A percentile compares a stretch with the other conserved stretches of the same genome.
These are phyloP conservation scores for Alnus glutinosa DNA, from an alignment of 306 rosid species.

Conservation along the genomic window DNA sequence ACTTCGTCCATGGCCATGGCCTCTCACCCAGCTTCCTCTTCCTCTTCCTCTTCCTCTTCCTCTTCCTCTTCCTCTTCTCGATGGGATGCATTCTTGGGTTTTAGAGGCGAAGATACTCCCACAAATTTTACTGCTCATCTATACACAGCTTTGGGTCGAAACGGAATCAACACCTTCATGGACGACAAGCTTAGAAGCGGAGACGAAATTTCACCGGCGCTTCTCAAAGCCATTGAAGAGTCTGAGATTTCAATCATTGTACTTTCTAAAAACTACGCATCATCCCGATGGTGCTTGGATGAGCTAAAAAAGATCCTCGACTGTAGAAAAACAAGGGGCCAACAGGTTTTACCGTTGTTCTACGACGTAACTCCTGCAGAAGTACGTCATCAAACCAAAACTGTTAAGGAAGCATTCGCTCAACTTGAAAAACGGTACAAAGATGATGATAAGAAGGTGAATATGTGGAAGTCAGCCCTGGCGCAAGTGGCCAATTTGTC, in stretches of 20 bases:
- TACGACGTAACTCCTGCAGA: not conserved
- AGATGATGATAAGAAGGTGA: conserved; percentile 19
- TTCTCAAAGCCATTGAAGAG: too few relatives aligned
- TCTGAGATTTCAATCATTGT: conserved; percentile 23
- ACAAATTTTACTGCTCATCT: not conserved
- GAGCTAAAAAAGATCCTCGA: not conserved
- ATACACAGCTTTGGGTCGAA: not conserved
- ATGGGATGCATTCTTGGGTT: not conserved
- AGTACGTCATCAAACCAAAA: not conserved
- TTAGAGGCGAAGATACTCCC: not conserved
- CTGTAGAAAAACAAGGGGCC: not conserved
- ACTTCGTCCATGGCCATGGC: too few relatives aligned
- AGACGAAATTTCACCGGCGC: not conserved
- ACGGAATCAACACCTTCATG: too few relatives aligned
- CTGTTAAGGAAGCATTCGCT: not conserved
- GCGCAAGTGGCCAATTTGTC: conserved; percentile 11
- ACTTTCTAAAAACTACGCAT: conserved; percentile 29
- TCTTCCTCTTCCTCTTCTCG: too few relatives aligned
- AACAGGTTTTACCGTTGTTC: not conserved
- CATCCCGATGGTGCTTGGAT: not conserved
- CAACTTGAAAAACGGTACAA: not conserved
- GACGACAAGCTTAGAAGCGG: not conserved
- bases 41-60: too few relatives aligned
- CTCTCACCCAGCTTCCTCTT: too few relatives aligned
- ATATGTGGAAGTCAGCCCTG: conserved; percentile 30